Evolutionary conservation across 176 grass and related monocot species (phyloP).

Genomic region (Tillandsia leiboldiana): DNA sequence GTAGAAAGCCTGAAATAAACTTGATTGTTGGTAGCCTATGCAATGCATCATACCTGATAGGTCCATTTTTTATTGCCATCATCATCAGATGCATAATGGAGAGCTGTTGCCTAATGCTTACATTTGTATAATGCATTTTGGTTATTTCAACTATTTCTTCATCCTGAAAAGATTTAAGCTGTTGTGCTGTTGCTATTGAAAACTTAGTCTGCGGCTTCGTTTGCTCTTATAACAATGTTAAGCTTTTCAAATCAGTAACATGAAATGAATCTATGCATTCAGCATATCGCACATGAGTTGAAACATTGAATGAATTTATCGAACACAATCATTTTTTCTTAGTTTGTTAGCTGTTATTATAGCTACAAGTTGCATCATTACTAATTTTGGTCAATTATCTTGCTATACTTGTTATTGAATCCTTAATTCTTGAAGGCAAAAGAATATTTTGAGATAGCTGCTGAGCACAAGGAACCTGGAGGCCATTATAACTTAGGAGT

Average conservation of each 20-base stretch:
- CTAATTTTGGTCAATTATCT: not conserved
- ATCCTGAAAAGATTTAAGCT: no score
- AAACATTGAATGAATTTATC: not conserved
- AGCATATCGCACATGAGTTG: not conserved
- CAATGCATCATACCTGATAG: not conserved
- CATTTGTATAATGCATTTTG: no score
- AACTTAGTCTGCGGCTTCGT: no score
- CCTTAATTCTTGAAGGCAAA: constrained; percentile 47
- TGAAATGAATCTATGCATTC: not conserved
- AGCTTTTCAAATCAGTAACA: not conserved
- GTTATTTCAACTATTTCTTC: no score
- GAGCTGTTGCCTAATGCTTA: no score
- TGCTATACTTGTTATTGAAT: constrained; percentile 8
- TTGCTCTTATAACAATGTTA: no score
- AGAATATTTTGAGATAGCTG: constrained; percentile 89
- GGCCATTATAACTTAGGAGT: constrained; percentile 97
- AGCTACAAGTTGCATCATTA: not conserved
- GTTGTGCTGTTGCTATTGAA: no score
- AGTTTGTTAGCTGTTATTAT: not conserved
- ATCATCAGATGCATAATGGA: no score
- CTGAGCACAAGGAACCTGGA: constrained; percentile 62
- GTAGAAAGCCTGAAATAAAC: no score
- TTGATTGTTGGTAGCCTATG: not conserved
- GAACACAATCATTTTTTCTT: not conserved
- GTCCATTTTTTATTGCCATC: not conserved